A percentile compares a stretch with the other conserved stretches of the same genome.
phyloP scores from a whole-genome alignment of 148 eudicot species.

The Dianthus caryophyllus region DNA sequence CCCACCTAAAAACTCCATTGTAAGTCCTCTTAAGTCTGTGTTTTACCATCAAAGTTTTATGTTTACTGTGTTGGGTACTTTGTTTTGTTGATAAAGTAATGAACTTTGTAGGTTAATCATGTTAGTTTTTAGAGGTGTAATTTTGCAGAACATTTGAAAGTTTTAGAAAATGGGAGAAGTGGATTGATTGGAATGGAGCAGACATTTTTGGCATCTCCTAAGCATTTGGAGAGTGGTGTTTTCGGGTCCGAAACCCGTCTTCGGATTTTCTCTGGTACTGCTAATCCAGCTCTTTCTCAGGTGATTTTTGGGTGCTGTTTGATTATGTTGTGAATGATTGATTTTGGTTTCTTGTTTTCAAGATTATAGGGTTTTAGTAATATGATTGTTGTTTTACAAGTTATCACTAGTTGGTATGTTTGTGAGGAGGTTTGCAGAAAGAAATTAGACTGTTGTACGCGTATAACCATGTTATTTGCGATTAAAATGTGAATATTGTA shows the following conservation, averaged over 20 bases:
- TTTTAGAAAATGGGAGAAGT: slow-evolving; percentile 56
- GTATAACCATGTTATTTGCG: not conserved
- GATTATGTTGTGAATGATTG: not conserved
- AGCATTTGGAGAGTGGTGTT: slow-evolving; percentile 22
- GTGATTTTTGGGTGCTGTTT: slow-evolving; percentile 26
- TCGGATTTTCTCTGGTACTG: slow-evolving; percentile 91
- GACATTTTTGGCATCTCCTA: slow-evolving; percentile 39
- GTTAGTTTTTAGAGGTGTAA: slow-evolving; percentile 48
- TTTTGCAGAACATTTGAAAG: slow-evolving; percentile 52
- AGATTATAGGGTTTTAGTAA: too few relatives aligned
- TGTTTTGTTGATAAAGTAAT: not conserved
- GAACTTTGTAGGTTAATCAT: not conserved
- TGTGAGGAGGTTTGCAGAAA: too few relatives aligned
- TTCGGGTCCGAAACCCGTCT: slow-evolving; percentile 54
- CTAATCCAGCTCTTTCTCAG: slow-evolving; percentile 85
- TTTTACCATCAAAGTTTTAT: not conserved
- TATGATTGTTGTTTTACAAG: too few relatives aligned
- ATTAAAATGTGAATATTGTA: too few relatives aligned
- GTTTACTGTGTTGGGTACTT: not conserved
- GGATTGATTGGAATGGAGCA: slow-evolving; percentile 28
- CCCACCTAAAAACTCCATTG: slow-evolving; percentile 22
- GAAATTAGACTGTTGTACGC: too few relatives aligned
- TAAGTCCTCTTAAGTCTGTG: slow-evolving; percentile 13
- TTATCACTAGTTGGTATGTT: too few relatives aligned
- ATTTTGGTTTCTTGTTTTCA: too few relatives aligned